A percentile compares a stretch with the other conserved stretches of the same genome.
phyloP scores from a whole-genome alignment of 1,139 yeast species.

The Candida tropicalis region DNA sequence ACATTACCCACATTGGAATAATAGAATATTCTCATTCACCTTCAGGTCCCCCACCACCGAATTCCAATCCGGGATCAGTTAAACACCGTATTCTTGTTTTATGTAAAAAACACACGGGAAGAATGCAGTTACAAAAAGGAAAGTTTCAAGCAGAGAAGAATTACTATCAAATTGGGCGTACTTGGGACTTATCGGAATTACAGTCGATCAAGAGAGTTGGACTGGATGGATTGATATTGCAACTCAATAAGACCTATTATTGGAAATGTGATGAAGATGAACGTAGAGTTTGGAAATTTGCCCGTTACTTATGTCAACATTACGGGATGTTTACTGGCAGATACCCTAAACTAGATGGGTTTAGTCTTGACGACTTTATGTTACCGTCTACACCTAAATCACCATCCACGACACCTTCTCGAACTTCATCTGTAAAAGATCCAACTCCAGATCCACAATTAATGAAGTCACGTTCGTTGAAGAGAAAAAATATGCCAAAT shows the following conservation, averaged over 20 bases:
- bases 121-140: slow-evolving; percentile 82
- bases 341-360: slow-evolving; percentile 58
- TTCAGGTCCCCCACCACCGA: slow-evolving; percentile 42
- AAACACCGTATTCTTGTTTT: slow-evolving; percentile 45
- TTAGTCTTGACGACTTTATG: slow-evolving; percentile 37
- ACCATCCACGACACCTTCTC: slow-evolving; percentile 10
- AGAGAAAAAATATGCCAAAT: slow-evolving; percentile 29
- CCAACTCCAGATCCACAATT: slow-evolving; percentile 25
- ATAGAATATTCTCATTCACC: slow-evolving; percentile 45
- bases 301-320: slow-evolving; percentile 61
- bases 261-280: slow-evolving; percentile 78
- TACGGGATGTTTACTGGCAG: slow-evolving; percentile 69
- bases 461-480: slow-evolving; percentile 29
- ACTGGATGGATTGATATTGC: slow-evolving; percentile 60
- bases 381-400: slow-evolving; percentile 31
- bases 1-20: slow-evolving; percentile 41
- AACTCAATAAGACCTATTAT: slow-evolving; percentile 77
- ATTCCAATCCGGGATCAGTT: slow-evolving; percentile 34
- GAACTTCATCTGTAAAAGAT: slow-evolving; percentile 13
- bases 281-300: slow-evolving; percentile 61
- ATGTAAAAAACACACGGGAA: slow-evolving; percentile 52
- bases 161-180: slow-evolving; percentile 84
- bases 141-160: slow-evolving; percentile 72
- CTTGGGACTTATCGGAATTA: slow-evolving; percentile 87
- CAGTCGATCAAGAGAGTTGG: slow-evolving; percentile 54